A percentile compares a stretch with the other conserved stretches of the same genome.
phyloP scores from a whole-genome alignment of 305 asterid genomes.

The Salvia sclarea region DNA sequence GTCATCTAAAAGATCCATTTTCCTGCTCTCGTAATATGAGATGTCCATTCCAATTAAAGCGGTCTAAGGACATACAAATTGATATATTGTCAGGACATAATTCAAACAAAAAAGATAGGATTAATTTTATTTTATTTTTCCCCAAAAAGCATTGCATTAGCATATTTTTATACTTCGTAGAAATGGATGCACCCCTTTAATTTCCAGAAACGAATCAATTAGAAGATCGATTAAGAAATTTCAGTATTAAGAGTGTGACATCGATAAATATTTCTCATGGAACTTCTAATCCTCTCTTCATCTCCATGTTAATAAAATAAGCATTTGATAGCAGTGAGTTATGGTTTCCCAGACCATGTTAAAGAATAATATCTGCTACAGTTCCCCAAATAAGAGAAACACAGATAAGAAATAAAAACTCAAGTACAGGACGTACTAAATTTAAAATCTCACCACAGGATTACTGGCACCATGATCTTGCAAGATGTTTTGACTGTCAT shows the following conservation, averaged over 20 bases:
- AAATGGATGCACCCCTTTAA: constrained; percentile 14
- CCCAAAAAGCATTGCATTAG: background rate
- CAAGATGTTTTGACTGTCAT: constrained; percentile 63
- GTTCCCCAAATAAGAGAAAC: constrained; percentile 17
- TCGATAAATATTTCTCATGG: constrained; percentile 18
- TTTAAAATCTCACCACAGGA: constrained; percentile 69
- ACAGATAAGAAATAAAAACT: constrained; percentile 7
- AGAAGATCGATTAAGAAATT: background rate
- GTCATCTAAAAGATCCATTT: constrained; percentile 44
- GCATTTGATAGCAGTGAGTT: background rate
- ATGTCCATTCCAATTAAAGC: constrained; percentile 78
- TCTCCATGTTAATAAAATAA: constrained; percentile 4
- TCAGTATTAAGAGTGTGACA: constrained; percentile 6
- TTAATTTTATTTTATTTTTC: background rate
- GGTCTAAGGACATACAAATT: constrained; percentile 50
- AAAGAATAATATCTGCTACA: constrained; percentile 9
- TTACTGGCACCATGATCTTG: constrained; percentile 68
- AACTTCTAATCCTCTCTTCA: constrained; percentile 23
- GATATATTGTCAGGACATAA: constrained; percentile 29
- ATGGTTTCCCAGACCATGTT: constrained; percentile 10
- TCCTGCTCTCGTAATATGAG: constrained; percentile 54
- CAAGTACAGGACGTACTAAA: constrained; percentile 13
- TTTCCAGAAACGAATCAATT: background rate
- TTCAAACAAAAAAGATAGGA: background rate
- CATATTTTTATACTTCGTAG: background rate